Conservation (phyloP, 805 yeast species). For the Ogataea naganishii region DNA sequence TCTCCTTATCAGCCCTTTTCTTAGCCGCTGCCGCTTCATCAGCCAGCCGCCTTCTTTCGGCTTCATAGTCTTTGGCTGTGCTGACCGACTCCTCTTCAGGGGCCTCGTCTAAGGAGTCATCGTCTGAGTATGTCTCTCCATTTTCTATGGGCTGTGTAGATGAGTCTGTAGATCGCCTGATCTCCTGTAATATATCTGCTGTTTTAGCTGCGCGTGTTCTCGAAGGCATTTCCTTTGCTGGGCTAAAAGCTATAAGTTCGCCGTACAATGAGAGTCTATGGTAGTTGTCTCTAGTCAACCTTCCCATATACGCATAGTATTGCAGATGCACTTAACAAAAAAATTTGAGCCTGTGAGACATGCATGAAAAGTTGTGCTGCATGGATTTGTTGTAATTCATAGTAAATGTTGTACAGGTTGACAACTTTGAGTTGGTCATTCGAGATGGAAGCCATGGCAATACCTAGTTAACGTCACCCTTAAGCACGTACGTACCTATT, state of each 20-base stretch:
- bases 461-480: no score
- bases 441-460: no score
- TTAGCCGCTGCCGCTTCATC: conserved; percentile 15
- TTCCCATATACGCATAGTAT: no score
- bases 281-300: conserved; percentile 3
- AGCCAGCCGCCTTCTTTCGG: conserved; percentile 17
- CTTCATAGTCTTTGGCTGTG: conserved; percentile 17
- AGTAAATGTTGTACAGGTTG: no score
- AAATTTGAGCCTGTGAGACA: no score
- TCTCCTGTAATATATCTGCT: conserved; percentile 5
- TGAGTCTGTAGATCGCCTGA: conserved; percentile 4
- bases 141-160: neutral
- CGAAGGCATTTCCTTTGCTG: conserved; percentile 9
- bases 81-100: conserved; percentile 37
- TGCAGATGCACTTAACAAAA: no score
- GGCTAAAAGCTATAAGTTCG: conserved; percentile 9
- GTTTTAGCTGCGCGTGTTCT: conserved; percentile 2
- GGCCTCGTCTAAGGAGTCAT: conserved; percentile 41
- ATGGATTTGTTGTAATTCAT: no score
- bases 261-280: conserved; percentile 3
- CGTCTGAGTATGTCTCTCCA: conserved; percentile 15
- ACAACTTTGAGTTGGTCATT: no score
- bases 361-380: no score
- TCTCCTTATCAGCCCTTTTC: conserved; percentile 21
- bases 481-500: no score